These are phyloP conservation scores for Tritrichomonas musculus DNA, from an alignment of 208 protist species.

Conservation along the genomic window DNA sequence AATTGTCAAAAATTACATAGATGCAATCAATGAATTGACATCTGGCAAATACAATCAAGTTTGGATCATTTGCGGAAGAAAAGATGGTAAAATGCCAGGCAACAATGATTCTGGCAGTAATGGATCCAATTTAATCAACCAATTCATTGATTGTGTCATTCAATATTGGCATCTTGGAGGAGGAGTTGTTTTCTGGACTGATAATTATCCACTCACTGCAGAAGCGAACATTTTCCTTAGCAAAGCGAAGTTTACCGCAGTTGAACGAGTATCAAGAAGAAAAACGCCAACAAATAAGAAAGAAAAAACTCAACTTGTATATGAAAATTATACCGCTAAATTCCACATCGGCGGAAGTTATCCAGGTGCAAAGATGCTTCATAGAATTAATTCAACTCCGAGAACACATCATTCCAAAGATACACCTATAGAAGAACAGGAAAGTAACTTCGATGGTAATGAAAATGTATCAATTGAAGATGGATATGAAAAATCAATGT, in stretches of 20 bases:
- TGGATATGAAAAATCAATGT: neutral
- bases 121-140: neutral
- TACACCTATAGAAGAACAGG: too few relatives aligned
- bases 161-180: neutral
- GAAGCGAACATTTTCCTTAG: neutral
- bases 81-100: neutral
- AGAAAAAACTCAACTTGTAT: too few relatives aligned
- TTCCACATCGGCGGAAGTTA: neutral
- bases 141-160: neutral
- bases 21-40: neutral
- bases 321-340: neutral
- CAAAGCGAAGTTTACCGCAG: too few relatives aligned
- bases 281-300: too few relatives aligned
- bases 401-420: neutral
- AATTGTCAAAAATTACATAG: neutral
- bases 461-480: neutral
- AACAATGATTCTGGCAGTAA: neutral
- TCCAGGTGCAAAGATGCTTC: neutral
- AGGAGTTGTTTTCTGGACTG: neutral
- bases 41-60: neutral
- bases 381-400: too few relatives aligned
- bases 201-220: neutral
- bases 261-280: too few relatives aligned
- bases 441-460: neutral
- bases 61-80: neutral